Evolutionary conservation across 2,329 filamentous ascomycete species (phyloP), one percentile per base, ranked within the genome.

Genomic region (Fusarium ramigenum): DNA sequence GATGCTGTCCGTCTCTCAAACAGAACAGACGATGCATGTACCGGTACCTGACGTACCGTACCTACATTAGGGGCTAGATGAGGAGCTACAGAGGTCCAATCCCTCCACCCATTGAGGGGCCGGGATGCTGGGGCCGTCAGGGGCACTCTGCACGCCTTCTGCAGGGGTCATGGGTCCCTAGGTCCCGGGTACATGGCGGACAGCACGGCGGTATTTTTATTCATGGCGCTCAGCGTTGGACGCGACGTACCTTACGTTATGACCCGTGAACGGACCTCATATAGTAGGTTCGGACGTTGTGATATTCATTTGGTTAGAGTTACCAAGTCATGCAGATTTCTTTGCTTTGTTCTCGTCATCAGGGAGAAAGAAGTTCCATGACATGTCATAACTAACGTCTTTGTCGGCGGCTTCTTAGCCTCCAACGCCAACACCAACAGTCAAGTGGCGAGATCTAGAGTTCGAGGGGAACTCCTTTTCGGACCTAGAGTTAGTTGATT

Each of bases 41-140:
- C 58, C 19, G 40, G 37, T 60, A 56, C 59, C 23, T 58, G n/a
- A 60, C 28, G 57, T 63, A 49, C 66, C 49, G 66, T 74, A 75
- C 72, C 72, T 74, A 74, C 72, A 74, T 74, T 74, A 74, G 72
- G 72, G 72, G 72, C 66, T 61, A 69, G 58, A 74, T 70, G 50
- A 69, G 72, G 72, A 74, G 63, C 71, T 62, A 50, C 71, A 67
- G 46, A 60, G 44, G 34, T 37, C 72, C 57, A 65, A 69, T 69
- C 65, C 30, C 23, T 65, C 44, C 65, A 50, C 23, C 28, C 39
- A 50, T 46, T 46, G 50, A 60, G 66, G 66, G 67, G 63, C 69
- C 61, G 36, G 40, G 43, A 53, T 69, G 60, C 72, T 54, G 43
- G 73, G 71, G 63, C 75, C 61, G 63, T 74, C 69, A 78, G 73